phyloP scores from a whole-genome alignment of 108 stramenopile species.

The Conticribra weissflogii region DNA sequence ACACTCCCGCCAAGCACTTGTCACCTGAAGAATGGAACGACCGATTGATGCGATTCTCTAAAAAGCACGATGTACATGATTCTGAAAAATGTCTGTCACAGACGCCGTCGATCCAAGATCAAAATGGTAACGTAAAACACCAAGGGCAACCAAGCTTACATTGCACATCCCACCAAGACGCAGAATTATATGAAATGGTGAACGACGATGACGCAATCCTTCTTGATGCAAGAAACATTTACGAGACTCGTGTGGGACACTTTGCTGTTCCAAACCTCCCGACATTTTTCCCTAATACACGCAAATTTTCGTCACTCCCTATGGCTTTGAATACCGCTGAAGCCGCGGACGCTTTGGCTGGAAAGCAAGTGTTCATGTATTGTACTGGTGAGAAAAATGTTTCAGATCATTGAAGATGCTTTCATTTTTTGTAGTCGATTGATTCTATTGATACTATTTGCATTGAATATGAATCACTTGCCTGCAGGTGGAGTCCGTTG shows the following conservation, averaged over 20 bases:
- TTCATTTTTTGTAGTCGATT: not conserved
- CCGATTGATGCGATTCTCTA: constrained; percentile 31
- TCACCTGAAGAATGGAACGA: constrained; percentile 79
- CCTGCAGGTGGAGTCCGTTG: constrained; percentile 82
- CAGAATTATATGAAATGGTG: not conserved
- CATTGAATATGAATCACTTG: no score
- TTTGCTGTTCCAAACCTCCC: constrained; percentile 66
- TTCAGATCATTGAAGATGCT: constrained; percentile 25
- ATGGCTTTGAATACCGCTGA: constrained; percentile 57
- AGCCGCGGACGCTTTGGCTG: constrained; percentile 45
- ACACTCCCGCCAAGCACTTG: constrained; percentile 60
- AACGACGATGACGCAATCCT: constrained; percentile 49
- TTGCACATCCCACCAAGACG: no score
- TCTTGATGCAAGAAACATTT: constrained; percentile 81
- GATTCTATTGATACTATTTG: no score
- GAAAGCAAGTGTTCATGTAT: constrained; percentile 73
- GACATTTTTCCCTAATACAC: constrained; percentile 70
- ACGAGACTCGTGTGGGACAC: constrained; percentile 76
- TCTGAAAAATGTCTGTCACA: not conserved
- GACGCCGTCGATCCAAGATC: no score
- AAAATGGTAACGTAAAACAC: no score
- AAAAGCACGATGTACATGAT: not conserved
- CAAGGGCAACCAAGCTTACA: no score
- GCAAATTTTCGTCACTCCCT: constrained; percentile 84
- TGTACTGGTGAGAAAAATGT: constrained; percentile 37